Percentiles rank a stretch among this genome's conserved stretches.
Conservation (phyloP, 805 yeast genomes). For the Starmerella geochares region DNA sequence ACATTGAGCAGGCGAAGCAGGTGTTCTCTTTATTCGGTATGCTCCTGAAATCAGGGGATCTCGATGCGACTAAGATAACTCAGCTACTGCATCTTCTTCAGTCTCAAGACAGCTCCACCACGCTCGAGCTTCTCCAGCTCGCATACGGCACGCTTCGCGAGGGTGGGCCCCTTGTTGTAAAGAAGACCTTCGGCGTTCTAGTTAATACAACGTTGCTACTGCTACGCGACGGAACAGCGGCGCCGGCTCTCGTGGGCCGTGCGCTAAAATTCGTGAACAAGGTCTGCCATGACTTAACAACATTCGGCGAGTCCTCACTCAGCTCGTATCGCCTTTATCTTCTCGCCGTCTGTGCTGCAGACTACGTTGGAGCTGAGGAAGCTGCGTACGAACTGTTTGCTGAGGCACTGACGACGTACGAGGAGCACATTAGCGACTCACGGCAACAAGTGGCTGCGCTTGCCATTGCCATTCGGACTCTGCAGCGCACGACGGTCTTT, state of each 20-base stretch:
- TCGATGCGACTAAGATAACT: slow-evolving; percentile 39
- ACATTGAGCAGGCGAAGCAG: slow-evolving; percentile 44
- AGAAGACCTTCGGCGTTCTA: slow-evolving; percentile 66
- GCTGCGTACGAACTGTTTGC: slow-evolving; percentile 80
- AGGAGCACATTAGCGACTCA: slow-evolving; percentile 48
- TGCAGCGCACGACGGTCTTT: slow-evolving; percentile 45
- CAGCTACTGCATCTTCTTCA: slow-evolving; percentile 58
- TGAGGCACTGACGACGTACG: slow-evolving; percentile 78
- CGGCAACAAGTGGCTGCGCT: slow-evolving; percentile 46
- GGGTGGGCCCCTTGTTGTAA: slow-evolving; percentile 44
- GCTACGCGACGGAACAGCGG: slow-evolving; percentile 3
- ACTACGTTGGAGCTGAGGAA: slow-evolving; percentile 59
- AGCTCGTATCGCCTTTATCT: slow-evolving; percentile 40
- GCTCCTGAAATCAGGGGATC: slow-evolving; percentile 37
- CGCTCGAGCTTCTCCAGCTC: slow-evolving; percentile 39
- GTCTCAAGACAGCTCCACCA: slow-evolving; percentile 39
- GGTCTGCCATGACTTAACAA: slow-evolving; percentile 51
- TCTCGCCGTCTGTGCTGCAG: slow-evolving; percentile 65
- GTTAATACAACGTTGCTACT: slow-evolving; percentile 51
- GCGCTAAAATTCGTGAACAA: slow-evolving; percentile 68
- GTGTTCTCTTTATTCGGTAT: slow-evolving; percentile 50
- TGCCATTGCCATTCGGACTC: slow-evolving; percentile 40
- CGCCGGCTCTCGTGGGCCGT: not conserved
- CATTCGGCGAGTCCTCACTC: slow-evolving; percentile 27
- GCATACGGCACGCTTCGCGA: slow-evolving; percentile 43